A percentile compares a stretch with the other conserved stretches of the same genome.
Evolutionary conservation across 345 rosid species (phyloP).

Genomic region (Salix koriyanagi): DNA sequence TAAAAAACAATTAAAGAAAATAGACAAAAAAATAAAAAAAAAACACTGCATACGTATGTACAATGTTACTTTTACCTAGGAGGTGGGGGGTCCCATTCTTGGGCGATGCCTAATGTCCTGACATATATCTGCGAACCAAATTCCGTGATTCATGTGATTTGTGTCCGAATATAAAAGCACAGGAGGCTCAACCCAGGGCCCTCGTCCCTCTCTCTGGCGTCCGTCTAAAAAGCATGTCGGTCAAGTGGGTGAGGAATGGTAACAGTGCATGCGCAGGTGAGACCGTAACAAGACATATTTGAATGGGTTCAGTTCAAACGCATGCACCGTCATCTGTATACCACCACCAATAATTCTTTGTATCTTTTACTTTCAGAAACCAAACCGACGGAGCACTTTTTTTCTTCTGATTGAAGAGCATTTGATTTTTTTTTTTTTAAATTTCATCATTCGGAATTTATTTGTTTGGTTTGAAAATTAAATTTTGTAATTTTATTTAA

Average conservation of each 20-base stretch:
- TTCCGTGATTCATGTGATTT: conserved; percentile 29
- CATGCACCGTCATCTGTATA: neutral
- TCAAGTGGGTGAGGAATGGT: neutral
- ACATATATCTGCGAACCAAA: neutral
- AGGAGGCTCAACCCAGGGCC: conserved; percentile 3
- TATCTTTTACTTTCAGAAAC: neutral
- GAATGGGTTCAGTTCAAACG: neutral
- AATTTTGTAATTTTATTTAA: too few species aligned
- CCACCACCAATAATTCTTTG: neutral
- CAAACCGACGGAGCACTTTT: neutral
- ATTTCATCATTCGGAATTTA: too few species aligned
- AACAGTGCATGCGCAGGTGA: neutral
- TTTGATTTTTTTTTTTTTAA: too few species aligned
- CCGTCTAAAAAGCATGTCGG: neutral
- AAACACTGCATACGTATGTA: neutral
- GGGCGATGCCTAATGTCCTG: neutral
- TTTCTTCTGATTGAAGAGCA: too few species aligned
- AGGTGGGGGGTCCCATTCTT: neutral
- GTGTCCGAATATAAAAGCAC: neutral
- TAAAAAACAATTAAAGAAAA: neutral
- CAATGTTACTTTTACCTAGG: neutral
- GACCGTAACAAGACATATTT: neutral
- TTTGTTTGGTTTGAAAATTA: too few species aligned
- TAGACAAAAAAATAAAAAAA: neutral
- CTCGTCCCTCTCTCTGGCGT: neutral